Conservation (phyloP, 176 grass and related monocot species). For the Ensete glaucum region DNA sequence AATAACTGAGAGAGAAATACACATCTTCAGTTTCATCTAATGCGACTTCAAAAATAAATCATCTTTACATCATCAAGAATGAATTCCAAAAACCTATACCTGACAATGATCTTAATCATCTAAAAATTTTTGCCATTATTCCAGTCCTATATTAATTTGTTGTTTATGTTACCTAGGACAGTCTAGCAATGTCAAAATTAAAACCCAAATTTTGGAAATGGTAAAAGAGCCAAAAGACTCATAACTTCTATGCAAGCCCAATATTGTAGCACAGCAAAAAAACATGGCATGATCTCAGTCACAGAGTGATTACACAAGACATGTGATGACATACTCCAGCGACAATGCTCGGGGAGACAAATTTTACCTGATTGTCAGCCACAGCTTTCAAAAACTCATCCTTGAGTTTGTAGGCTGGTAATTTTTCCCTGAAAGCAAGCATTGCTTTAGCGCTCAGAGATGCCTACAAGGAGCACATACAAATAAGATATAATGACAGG, state of each 20-base stretch:
- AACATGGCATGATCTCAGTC: too few species aligned
- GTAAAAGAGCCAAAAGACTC: background rate
- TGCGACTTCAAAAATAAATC: background rate
- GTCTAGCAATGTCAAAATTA: too few species aligned
- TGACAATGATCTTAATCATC: background rate
- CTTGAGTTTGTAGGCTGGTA: slow-evolving; percentile 72
- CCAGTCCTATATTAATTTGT: background rate
- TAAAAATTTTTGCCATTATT: background rate
- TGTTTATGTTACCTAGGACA: background rate
- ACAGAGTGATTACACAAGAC: background rate
- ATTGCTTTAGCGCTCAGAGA: slow-evolving; percentile 52
- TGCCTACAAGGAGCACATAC: slow-evolving; percentile 34
- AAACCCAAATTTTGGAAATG: background rate
- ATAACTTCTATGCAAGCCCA: background rate
- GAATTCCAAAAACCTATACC: background rate
- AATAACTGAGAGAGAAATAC: too few species aligned
- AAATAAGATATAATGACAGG: background rate
- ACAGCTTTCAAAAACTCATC: slow-evolving; percentile 75
- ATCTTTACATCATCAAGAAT: background rate
- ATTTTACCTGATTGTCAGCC: slow-evolving; percentile 60
- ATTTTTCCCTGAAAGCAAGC: slow-evolving; percentile 80
- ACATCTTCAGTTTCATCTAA: background rate
- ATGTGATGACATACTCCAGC: background rate
- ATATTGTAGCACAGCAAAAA: background rate
- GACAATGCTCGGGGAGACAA: slow-evolving; percentile 2